Evolutionary conservation across 23 red algal genomes (phyloP), one percentile per base, ranked within the genome.

Genomic region (Chondrus crispus): DNA sequence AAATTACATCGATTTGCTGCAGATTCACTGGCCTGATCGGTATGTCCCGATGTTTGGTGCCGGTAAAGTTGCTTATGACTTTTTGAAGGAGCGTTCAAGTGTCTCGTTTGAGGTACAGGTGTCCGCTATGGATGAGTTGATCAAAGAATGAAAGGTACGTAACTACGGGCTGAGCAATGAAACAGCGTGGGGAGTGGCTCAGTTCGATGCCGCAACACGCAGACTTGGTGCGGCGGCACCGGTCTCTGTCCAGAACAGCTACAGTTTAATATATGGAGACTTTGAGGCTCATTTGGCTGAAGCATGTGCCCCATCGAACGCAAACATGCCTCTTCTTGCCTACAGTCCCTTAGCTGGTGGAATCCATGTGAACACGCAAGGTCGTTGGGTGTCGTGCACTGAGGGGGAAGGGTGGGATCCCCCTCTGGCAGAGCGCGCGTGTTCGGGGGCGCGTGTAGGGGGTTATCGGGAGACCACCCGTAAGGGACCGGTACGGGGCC

Each of bases 11-110:
- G 96, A 98, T 84, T 74, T 98, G 69, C 69, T 95, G 44, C 93
- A 98, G 79, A 86, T 98, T 46, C 96, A 98, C 70, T 98, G 96
- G 96, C 96, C 96, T 13, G 96, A 95, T 48, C 64, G 96, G n/a
- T 95, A 93, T 80, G 96, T 95, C 71, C 96, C 96, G 29, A 46
- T 95, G 53, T 98, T 98, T 62, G 93, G 94, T 29, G 74, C 62
- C 19, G 62, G 81, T 46, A n/a, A n/a, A n/a, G n/a, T n/a, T n/a
- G 96, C 81, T 11, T 98, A 94, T 66, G 93, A 95, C 58, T 24
- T 74, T 18, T 29, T 57, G 45, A 44, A 76, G 58, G 96, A 91
- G 53, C 28, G 58, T 36, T 77, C 82, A 24, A 66, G 77, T 29
- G 87, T 95, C 5, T 20, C 73, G 14, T 76, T 98, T 44, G 82